Base-by-base conservation (phyloP, 805 yeast genomes). In the Schwanniomyces occidentalis region DNA sequence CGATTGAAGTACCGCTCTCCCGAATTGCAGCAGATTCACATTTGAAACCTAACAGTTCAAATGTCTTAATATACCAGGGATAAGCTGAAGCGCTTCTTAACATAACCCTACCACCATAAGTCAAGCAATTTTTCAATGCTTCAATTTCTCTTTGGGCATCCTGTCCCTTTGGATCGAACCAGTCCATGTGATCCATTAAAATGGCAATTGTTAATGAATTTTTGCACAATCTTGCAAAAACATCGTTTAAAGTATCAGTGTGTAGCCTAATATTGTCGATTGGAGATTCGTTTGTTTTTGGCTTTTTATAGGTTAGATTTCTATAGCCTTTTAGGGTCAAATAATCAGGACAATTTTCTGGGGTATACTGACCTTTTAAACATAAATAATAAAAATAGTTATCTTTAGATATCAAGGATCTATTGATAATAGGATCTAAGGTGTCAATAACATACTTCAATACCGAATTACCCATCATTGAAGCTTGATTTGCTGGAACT, bases 111-210 rank as follows among this genome's bases (percentile, higher is more conserved):
- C 95, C 95, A 20, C 80, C 80, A 17, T 73, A 71, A 8, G 75
- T 73, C 32, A 85, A 66, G 13, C 89, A 83, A 32, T 71, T 67
- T 53, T 71, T 70, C 28, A 86, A 65, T 0, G 87, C 85, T 21
- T 67, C 54, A 44, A 86, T 79, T 56, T 86, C 95, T 27, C 71
- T 69, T 30, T 71, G 62, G 8, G 87, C 90, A 14, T 82, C 89
- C 2, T 51, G 50, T 6, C 82, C 83, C 10, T 67, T 54, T 23
- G 85, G 81, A 46, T 81, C 80, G 53, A 85, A 85, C 95, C 95
- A 85, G 61, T 86, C 95, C 93, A 86, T 84, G 58, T 85, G 95
- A 58, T 85, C 95, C 95, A 85, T 85, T 35, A 85, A 82, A 26
- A 85, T 76, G 20, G 91, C 91, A 47, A 82, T 80, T 4, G 90